A percentile compares a stretch with the other conserved stretches of the same genome.
phyloP scores from a whole-genome alignment of 106 monocot genomes.

The Triglochin maritima region DNA sequence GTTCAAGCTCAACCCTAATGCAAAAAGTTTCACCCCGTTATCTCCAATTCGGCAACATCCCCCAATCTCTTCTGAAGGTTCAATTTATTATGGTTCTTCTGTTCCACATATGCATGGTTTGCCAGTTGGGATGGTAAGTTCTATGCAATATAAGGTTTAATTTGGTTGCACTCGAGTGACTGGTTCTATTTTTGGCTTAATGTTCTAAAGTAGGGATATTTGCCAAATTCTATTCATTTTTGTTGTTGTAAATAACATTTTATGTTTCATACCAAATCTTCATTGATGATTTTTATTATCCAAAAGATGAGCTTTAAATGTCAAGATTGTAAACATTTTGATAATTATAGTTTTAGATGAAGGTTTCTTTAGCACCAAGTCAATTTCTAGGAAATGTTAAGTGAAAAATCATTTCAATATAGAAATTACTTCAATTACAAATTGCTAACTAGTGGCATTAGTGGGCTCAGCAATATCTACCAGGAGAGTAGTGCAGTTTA shows the following conservation, averaged over 20 bases:
- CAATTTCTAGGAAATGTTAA: too few relatives aligned
- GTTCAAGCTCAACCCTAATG: conserved; percentile 91
- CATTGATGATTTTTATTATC: not conserved
- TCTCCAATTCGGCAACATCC: conserved; percentile 38
- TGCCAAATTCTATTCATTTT: not conserved
- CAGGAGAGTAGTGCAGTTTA: too few relatives aligned
- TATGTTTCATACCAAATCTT: not conserved
- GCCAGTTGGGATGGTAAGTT: conserved; percentile 56
- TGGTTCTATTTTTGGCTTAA: too few relatives aligned
- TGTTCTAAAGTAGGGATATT: too few relatives aligned
- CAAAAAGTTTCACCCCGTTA: conserved; percentile 70
- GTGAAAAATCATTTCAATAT: too few relatives aligned
- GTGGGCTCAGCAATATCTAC: too few relatives aligned
- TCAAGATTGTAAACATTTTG: too few relatives aligned
- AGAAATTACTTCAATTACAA: too few relatives aligned
- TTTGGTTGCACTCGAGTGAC: not conserved
- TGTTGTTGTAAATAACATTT: not conserved
- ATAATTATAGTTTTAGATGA: too few relatives aligned
- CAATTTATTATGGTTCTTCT: conserved; percentile 56
- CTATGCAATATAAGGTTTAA: not conserved
- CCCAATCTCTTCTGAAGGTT: conserved; percentile 33
- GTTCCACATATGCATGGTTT: conserved; percentile 49
- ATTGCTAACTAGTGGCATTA: too few relatives aligned
- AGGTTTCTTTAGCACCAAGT: too few relatives aligned
- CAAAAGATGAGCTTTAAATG: not conserved